phyloP scores from a whole-genome alignment of 257 asterid genomes.

The Solanum ossicruentum region DNA sequence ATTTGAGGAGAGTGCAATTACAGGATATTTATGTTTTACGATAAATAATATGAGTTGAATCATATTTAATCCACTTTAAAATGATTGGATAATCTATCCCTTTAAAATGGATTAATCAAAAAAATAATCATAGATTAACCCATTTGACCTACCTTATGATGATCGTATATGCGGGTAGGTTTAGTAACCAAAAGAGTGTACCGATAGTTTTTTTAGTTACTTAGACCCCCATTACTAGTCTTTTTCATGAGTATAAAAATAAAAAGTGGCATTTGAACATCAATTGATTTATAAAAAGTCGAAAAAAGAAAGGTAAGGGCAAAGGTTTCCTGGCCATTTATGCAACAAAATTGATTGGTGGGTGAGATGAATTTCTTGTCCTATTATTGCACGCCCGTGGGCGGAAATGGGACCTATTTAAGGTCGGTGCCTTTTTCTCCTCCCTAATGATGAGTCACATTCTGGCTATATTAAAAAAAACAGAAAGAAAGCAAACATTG shows the following conservation, averaged over 20 bases:
- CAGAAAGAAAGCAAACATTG: too few relatives aligned
- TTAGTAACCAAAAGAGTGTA: not conserved
- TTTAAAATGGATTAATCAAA: too few relatives aligned
- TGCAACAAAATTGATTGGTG: not conserved
- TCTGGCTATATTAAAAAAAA: not conserved
- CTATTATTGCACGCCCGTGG: slow-evolving; percentile 3
- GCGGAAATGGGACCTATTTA: not conserved
- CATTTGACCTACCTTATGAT: too few relatives aligned
- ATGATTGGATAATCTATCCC: too few relatives aligned
- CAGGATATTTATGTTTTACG: too few relatives aligned
- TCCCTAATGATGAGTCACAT: not conserved
- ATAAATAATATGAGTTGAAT: too few relatives aligned
- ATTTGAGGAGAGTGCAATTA: too few relatives aligned
- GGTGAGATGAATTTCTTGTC: not conserved
- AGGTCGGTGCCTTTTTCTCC: not conserved
- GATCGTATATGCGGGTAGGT: not conserved
- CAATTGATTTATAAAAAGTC: not conserved
- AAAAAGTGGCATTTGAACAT: not conserved
- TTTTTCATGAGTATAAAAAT: not conserved
- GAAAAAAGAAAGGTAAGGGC: not conserved
- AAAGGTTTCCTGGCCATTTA: not conserved
- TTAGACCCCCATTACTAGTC: not conserved
- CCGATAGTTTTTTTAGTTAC: not conserved
- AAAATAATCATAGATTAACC: too few relatives aligned
- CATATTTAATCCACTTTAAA: too few relatives aligned